These are phyloP conservation scores for Chytriomyces hyalinus DNA, from an alignment of 192 early-diverging fungal species.

Conservation along the genomic window DNA sequence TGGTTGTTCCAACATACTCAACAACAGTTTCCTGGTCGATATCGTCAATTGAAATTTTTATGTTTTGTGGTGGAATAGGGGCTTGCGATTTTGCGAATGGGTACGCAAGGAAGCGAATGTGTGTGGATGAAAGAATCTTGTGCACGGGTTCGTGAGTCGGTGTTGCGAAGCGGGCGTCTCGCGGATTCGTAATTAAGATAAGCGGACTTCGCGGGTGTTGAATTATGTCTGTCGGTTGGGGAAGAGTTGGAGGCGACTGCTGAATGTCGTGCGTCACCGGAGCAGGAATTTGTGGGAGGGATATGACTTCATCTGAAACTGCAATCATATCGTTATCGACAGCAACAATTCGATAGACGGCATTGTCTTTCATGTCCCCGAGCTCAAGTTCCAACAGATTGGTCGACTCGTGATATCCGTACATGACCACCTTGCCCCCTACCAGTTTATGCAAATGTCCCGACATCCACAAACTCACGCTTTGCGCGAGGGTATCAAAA, in stretches of 20 bases:
- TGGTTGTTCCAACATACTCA: not conserved
- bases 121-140: slow-evolving; percentile 63
- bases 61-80: not conserved
- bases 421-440: slow-evolving; percentile 54
- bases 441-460: slow-evolving; percentile 86
- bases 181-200: slow-evolving; percentile 85
- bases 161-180: slow-evolving; percentile 78
- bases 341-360: slow-evolving; percentile 77
- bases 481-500: slow-evolving; percentile 62
- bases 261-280: slow-evolving; percentile 28
- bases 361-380: slow-evolving; percentile 89
- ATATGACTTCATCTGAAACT: slow-evolving; percentile 75
- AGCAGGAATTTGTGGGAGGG: slow-evolving; percentile 64
- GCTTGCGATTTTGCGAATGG: not conserved
- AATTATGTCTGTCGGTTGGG: not conserved
- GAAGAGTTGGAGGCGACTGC: slow-evolving; percentile 28
- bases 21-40: not conserved
- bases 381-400: slow-evolving; percentile 73
- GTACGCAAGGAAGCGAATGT: slow-evolving; percentile 80
- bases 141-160: slow-evolving; percentile 65
- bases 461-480: slow-evolving; percentile 79
- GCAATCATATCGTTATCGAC: slow-evolving; percentile 87
- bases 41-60: slow-evolving; percentile 25
- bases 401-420: slow-evolving; percentile 38
- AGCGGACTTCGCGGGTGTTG: slow-evolving; percentile 60